A percentile compares a stretch with the other conserved stretches of the same genome.
phyloP scores from a whole-genome alignment of 768 basidiomycete genomes.

The Tylopilus rubrobrunneus region DNA sequence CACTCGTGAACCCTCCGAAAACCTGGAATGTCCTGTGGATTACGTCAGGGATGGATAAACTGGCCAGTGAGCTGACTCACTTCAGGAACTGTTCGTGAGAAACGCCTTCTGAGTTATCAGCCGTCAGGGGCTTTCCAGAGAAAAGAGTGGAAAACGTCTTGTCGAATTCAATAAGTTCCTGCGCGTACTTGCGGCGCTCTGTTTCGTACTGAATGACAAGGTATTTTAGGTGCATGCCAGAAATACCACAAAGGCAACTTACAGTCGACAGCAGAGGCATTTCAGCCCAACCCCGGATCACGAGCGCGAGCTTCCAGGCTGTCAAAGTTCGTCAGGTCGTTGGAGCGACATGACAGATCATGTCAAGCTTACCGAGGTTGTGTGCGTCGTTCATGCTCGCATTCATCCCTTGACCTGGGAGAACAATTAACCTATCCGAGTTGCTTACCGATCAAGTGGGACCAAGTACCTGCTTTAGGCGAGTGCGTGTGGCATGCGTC shows the following conservation, averaged over 20 bases:
- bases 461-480: conserved; percentile 51
- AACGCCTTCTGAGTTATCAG: conserved; percentile 32
- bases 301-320: not conserved
- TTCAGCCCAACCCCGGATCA: not conserved
- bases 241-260: not conserved
- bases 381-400: not conserved
- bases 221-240: not conserved
- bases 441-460: not conserved
- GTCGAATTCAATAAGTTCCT: conserved; percentile 72
- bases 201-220: conserved; percentile 4
- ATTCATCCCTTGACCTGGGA: conserved; percentile 3
- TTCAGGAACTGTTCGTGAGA: conserved; percentile 35
- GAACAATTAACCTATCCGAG: not conserved
- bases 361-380: not conserved
- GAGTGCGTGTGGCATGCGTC: conserved; percentile 73
- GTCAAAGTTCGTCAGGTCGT: conserved; percentile 25
- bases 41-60: not conserved
- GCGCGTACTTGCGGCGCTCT: conserved; percentile 65
- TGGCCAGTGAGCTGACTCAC: conserved; percentile 11
- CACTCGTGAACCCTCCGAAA: conserved; percentile 36
- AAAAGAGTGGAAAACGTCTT: conserved; percentile 60
- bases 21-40: conserved; percentile 33
- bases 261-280: not conserved
- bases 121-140: conserved; percentile 59
- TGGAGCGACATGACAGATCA: not conserved